These are phyloP conservation scores for Chaetomium globosum DNA, from an alignment of 2,329 filamentous ascomycete genomes.

Conservation along the genomic window DNA sequence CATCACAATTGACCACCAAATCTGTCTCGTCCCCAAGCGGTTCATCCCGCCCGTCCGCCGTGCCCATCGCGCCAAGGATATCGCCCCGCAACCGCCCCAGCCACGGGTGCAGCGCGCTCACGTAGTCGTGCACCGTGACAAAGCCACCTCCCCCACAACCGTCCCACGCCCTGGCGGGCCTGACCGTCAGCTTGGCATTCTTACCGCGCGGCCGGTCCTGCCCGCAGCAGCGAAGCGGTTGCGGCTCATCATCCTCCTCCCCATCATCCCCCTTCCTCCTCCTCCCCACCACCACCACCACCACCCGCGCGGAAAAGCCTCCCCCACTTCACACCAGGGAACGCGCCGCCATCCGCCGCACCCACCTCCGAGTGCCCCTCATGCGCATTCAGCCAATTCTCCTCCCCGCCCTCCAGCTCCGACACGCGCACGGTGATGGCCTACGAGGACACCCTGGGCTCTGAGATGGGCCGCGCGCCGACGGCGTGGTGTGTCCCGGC, in stretches of 20 bases:
- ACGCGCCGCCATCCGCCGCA: not conserved
- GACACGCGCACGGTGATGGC: no score
- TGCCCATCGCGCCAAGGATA: constrained; percentile 15
- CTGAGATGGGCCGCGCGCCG: no score
- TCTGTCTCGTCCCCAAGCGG: constrained; percentile 8
- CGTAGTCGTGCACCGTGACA: constrained; percentile 14
- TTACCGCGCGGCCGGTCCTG: not conserved
- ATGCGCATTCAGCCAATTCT: not conserved
- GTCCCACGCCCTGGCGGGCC: not conserved
- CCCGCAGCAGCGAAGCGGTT: not conserved
- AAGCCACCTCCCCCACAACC: constrained; percentile 5
- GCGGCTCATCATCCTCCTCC: not conserved
- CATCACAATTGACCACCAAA: constrained; percentile 5
- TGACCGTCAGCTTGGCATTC: not conserved
- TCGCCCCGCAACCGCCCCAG: constrained; percentile 2
- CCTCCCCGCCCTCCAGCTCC: no score
- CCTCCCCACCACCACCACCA: not conserved
- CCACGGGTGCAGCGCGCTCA: constrained; percentile 11
- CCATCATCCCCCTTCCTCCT: not conserved
- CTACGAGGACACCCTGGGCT: no score
- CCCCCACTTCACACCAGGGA: not conserved
- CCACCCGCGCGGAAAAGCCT: not conserved
- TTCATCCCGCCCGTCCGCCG: constrained; percentile 3
- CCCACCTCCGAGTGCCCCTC: not conserved
- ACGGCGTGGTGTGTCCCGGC: no score